Conservation (phyloP, 805 yeast genomes). For the Kuraishia capsulata region DNA sequence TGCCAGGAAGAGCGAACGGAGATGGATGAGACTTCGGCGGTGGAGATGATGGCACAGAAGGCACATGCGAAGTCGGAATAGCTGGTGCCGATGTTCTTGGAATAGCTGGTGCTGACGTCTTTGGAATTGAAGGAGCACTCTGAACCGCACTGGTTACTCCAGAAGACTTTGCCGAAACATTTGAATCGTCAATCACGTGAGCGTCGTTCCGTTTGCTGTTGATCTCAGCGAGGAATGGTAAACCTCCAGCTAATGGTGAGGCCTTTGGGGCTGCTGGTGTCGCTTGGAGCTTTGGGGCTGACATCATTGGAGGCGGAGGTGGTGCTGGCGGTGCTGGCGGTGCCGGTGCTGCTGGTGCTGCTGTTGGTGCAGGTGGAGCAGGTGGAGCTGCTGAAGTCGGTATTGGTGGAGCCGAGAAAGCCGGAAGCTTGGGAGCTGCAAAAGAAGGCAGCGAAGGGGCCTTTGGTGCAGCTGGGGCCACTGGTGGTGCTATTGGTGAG, state of each 20-base stretch:
- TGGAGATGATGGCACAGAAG: slow-evolving; percentile 1
- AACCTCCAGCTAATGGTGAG: slow-evolving; percentile 22
- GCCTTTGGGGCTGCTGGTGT: not conserved
- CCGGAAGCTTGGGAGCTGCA: slow-evolving; percentile 6
- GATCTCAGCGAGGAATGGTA: slow-evolving; percentile 43
- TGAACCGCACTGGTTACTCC: slow-evolving; percentile 9
- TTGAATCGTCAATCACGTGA: slow-evolving; percentile 12
- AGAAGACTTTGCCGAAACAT: slow-evolving; percentile 7
- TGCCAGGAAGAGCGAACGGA: not conserved
- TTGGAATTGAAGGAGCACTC: slow-evolving; percentile 9
- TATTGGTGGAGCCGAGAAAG: slow-evolving; percentile 6
- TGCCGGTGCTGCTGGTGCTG: slow-evolving; percentile 12
- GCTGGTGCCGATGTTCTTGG: slow-evolving; percentile 6
- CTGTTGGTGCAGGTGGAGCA: slow-evolving; percentile 7
- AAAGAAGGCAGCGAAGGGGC: slow-evolving; percentile 3
- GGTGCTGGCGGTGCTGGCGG: slow-evolving; percentile 14
- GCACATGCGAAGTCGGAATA: slow-evolving; percentile 5
- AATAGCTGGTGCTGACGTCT: slow-evolving; percentile 3
- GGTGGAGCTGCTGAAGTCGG: slow-evolving; percentile 9
- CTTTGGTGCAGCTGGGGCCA: slow-evolving; percentile 10
- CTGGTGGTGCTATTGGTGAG: slow-evolving; percentile 10
- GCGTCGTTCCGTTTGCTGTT: slow-evolving; percentile 40
- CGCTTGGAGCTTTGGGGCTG: slow-evolving; percentile 3
- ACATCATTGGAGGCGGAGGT: slow-evolving; percentile 3
- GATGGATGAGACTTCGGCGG: not conserved